Percentiles rank a stretch among this genome's conserved stretches.
These are phyloP conservation scores for Blastobotrys muscicola DNA, from an alignment of 805 yeast genomes.

Conservation along the genomic window DNA sequence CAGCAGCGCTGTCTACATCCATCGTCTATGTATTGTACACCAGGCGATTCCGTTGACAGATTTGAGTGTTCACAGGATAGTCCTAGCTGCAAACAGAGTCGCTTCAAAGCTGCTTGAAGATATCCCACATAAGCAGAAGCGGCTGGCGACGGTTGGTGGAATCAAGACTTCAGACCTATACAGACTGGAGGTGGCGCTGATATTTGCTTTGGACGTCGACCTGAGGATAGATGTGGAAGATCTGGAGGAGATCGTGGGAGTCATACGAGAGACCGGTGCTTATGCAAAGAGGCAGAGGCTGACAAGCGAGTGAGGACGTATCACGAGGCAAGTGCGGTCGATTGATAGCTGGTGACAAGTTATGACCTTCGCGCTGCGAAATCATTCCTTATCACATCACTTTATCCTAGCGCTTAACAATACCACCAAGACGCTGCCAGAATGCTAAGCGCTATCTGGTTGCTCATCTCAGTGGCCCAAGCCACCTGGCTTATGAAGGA, in stretches of 20 bases:
- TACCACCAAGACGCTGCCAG: no score
- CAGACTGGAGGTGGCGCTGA: conserved; percentile 40
- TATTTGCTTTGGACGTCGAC: conserved; percentile 42
- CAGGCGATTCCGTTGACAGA: conserved; percentile 27
- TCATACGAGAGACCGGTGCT: background rate
- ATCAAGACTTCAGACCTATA: conserved; percentile 35
- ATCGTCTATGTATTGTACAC: conserved; percentile 24
- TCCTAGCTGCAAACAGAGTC: conserved; percentile 36
- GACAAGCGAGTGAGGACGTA: no score
- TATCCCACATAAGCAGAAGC: conserved; percentile 34
- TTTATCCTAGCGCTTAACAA: no score
- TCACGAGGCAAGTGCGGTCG: no score
- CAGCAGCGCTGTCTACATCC: conserved; percentile 29
- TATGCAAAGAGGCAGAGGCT: background rate
- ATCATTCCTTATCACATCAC: no score
- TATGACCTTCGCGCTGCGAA: no score
- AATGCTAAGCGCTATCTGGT: background rate
- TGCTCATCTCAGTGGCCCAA: background rate
- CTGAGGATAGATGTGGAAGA: conserved; percentile 33
- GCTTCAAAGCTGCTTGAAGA: conserved; percentile 43
- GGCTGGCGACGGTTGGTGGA: conserved; percentile 42
- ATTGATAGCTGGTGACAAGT: no score
- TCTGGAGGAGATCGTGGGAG: conserved; percentile 18
- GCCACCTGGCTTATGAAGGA: conserved; percentile 23
- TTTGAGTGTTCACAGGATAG: conserved; percentile 34